Conservation (phyloP, 768 basidiomycete genomes). For the Hypsizygus marmoreus region DNA sequence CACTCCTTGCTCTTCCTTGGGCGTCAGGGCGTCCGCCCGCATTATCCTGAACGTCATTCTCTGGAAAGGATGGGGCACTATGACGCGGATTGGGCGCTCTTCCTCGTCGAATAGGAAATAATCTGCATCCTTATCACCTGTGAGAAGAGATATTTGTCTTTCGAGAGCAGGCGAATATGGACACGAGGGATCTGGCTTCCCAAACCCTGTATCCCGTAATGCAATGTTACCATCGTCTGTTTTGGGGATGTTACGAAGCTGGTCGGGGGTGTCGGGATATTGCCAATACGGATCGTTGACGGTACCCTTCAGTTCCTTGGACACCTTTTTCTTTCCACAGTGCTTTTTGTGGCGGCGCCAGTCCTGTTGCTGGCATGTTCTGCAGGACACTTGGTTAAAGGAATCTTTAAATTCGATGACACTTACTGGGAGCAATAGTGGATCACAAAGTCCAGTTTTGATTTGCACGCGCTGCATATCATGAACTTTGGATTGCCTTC, state of each 20-base stretch:
- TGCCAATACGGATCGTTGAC: slow-evolving; percentile 17
- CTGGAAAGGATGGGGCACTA: slow-evolving; percentile 9
- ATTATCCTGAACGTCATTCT: slow-evolving; percentile 14
- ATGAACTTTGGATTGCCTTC: slow-evolving; percentile 17
- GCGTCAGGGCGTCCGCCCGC: slow-evolving; percentile 11
- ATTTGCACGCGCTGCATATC: slow-evolving; percentile 22
- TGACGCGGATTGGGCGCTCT: slow-evolving; percentile 17
- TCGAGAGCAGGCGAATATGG: slow-evolving; percentile 15
- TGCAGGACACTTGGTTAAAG: background rate
- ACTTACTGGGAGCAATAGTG: slow-evolving; percentile 21
- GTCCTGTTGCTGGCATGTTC: slow-evolving; percentile 19
- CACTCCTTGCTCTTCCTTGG: slow-evolving; percentile 1
- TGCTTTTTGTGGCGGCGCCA: slow-evolving; percentile 17
- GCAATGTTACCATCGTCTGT: background rate
- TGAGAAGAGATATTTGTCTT: slow-evolving; percentile 19
- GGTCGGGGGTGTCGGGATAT: slow-evolving; percentile 4
- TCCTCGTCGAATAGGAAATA: slow-evolving; percentile 21
- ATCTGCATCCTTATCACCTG: slow-evolving; percentile 16
- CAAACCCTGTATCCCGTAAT: slow-evolving; percentile 9
- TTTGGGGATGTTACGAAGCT: background rate
- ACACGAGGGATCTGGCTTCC: slow-evolving; percentile 7
- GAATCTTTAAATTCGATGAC: background rate
- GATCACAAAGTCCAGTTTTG: slow-evolving; percentile 16
- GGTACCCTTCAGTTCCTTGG: slow-evolving; percentile 22
- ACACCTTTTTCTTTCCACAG: slow-evolving; percentile 19